Conservation (phyloP, 2,329 filamentous ascomycete genomes). For the Intubia oerlemansii region DNA sequence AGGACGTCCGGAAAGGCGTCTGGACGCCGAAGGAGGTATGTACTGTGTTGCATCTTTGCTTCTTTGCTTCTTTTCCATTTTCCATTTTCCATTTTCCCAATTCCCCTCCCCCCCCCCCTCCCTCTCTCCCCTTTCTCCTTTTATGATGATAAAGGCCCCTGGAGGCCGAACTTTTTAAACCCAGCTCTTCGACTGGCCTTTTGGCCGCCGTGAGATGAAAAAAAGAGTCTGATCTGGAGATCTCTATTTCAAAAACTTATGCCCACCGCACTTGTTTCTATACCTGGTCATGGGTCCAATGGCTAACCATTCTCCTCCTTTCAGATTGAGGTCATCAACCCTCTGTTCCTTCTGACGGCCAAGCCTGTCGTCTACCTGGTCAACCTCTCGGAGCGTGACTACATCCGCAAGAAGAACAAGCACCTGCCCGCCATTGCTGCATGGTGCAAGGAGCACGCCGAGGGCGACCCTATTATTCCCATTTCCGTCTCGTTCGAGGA, state of each 20-base stretch:
- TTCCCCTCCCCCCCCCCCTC: constrained; percentile 9
- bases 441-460: constrained; percentile 83
- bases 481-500: constrained; percentile 89
- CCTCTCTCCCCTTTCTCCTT: no score
- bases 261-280: no score
- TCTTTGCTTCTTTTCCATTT: constrained; percentile 6
- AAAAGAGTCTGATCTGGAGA: constrained; percentile 3
- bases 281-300: no score
- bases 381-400: constrained; percentile 94
- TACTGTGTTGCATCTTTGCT: not conserved
- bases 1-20: constrained; percentile 77
- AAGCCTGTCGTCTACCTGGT: constrained; percentile 96
- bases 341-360: constrained; percentile 79
- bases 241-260: no score
- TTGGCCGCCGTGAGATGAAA: constrained; percentile 62
- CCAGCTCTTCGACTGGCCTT: constrained; percentile 99
- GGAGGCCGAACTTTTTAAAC: constrained; percentile 81
- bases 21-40: constrained; percentile 89
- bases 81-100: constrained; percentile 3
- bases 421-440: constrained; percentile 80
- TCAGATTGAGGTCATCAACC: constrained; percentile 94
- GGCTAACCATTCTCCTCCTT: constrained; percentile 1
- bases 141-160: constrained; percentile 97
- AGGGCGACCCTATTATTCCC: constrained; percentile 77
- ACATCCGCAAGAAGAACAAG: constrained; percentile 99